Evolutionary conservation across 1,284 basidiomycete species (phyloP).

Genomic region (Irpex lacteus): DNA sequence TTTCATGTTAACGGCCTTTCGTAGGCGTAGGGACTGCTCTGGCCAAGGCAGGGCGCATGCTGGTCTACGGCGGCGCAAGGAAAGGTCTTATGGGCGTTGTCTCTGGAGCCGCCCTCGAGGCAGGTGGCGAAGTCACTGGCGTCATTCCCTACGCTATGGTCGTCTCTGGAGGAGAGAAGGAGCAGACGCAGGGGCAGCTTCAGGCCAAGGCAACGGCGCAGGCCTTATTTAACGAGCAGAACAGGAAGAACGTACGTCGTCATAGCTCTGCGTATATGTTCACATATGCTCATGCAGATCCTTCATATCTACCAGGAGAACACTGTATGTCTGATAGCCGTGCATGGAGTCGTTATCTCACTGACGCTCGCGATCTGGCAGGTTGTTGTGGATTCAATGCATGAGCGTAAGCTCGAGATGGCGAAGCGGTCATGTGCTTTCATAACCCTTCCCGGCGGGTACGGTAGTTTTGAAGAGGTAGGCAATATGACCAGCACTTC

Average conservation of each 20-base stretch:
- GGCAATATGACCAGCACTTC: slow-evolving; percentile 1
- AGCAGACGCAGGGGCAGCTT: slow-evolving; percentile 34
- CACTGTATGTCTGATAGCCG: slow-evolving; percentile 38
- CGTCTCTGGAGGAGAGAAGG: slow-evolving; percentile 58
- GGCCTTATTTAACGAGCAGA: slow-evolving; percentile 28
- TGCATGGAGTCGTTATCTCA: background rate
- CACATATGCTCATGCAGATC: background rate
- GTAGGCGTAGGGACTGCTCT: slow-evolving; percentile 75
- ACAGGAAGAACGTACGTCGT: slow-evolving; percentile 40
- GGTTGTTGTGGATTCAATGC: slow-evolving; percentile 85
- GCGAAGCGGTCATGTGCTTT: slow-evolving; percentile 77
- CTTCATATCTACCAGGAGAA: slow-evolving; percentile 38
- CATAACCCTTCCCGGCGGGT: slow-evolving; percentile 87
- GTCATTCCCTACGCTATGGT: slow-evolving; percentile 80
- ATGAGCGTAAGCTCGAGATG: slow-evolving; percentile 90
- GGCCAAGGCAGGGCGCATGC: slow-evolving; percentile 56
- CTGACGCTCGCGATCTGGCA: slow-evolving; percentile 24
- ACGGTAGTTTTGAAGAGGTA: slow-evolving; percentile 91
- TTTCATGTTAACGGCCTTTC: background rate
- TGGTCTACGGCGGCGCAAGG: slow-evolving; percentile 87
- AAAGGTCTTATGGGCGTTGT: slow-evolving; percentile 87
- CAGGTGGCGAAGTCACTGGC: slow-evolving; percentile 78
- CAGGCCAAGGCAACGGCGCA: slow-evolving; percentile 26
- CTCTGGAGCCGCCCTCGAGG: slow-evolving; percentile 64
- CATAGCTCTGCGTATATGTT: background rate